Evolutionary conservation across 2,329 filamentous ascomycete species (phyloP), one percentile per base, ranked within the genome.

Genomic region (Scedosporium boydii): DNA sequence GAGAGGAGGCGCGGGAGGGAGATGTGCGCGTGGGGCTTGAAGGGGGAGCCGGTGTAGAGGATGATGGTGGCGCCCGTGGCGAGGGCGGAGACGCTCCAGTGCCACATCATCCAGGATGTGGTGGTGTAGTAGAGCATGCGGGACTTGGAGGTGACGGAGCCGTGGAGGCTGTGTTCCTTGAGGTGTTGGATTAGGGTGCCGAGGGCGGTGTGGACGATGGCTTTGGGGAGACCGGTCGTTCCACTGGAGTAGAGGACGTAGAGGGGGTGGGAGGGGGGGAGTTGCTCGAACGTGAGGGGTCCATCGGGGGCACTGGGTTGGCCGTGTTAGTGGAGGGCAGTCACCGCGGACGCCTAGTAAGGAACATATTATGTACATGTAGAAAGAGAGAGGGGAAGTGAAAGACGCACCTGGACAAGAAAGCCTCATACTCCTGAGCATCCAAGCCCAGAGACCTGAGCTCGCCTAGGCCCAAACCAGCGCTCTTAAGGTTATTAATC

Each of bases 21-120:
- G 63, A 95, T 82, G 69, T 93, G 84, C 60, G 89, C 89, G 63
- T 89, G 80, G 0, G 89, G 90, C 58, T 83, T 82, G 78, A 98
- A 98, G 0, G 95, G 95, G 0, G 91, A 96, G 58, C 95, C 95
- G 61, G 96, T 91, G 75, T 97, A 99, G 3, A 98, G 81, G 21
- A 98, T 82, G 12, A 98, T 79, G 0, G 91, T 93, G 10, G 90
- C 84, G 61, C 93, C 93, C 34, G 86, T 87, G 9, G 93, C 90
- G 3, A 98, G 85, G 5, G 88, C 91, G 1, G 91, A 93, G 21
- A 97, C 84, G 48, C 93, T 87, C 93, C 93, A 98, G 73, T 98
- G 93, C 92, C 93, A 97, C 93, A 98, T 98, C 93, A 99, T 98
- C 95, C 93, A 97, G 0, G 91, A 96, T 10, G 89, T 92, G 3